Evolutionary conservation across 139 green algal genomes (phyloP).

Genomic region (Auxenochlorella pyrenoidosa): DNA sequence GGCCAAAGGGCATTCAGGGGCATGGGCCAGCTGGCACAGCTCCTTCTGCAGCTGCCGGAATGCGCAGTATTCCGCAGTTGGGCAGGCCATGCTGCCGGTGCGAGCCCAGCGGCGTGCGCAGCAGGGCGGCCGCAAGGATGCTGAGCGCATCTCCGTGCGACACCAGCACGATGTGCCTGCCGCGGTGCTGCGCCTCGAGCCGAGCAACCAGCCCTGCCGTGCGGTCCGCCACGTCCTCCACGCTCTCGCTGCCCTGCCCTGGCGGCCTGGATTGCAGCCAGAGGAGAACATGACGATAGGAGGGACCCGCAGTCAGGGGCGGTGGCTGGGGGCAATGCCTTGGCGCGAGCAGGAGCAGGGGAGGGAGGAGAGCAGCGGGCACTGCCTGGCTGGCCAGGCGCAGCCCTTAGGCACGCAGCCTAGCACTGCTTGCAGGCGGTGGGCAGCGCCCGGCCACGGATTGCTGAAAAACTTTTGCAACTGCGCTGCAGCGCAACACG

Average conservation of each 20-base stretch:
- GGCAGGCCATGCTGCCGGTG: slow-evolving; percentile 59
- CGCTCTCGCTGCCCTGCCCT: slow-evolving; percentile 61
- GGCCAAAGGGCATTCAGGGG: no score
- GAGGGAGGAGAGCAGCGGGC: no score
- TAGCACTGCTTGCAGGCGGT: background rate
- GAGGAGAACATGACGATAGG: no score
- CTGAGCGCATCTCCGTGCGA: slow-evolving; percentile 71
- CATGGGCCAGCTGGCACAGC: no score
- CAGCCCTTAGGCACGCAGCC: no score
- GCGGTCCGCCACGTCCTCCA: slow-evolving; percentile 56
- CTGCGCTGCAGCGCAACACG: background rate
- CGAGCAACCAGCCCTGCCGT: slow-evolving; percentile 43
- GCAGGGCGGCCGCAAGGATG: slow-evolving; percentile 56
- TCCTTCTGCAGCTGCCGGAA: background rate
- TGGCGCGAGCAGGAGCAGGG: background rate
- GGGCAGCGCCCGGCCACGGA: background rate
- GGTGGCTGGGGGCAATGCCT: no score
- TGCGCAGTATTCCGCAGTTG: slow-evolving; percentile 56
- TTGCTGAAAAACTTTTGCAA: no score
- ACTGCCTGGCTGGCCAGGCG: no score
- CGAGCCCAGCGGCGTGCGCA: slow-evolving; percentile 35
- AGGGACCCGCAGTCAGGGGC: background rate
- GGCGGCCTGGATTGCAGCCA: slow-evolving; percentile 8
- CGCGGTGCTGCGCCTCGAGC: slow-evolving; percentile 51
- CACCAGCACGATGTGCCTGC: slow-evolving; percentile 59